Percentiles rank a stretch among this genome's conserved stretches.
Conservation (phyloP, 2,329 filamentous ascomycete species). For the Helotiales sp. region DNA sequence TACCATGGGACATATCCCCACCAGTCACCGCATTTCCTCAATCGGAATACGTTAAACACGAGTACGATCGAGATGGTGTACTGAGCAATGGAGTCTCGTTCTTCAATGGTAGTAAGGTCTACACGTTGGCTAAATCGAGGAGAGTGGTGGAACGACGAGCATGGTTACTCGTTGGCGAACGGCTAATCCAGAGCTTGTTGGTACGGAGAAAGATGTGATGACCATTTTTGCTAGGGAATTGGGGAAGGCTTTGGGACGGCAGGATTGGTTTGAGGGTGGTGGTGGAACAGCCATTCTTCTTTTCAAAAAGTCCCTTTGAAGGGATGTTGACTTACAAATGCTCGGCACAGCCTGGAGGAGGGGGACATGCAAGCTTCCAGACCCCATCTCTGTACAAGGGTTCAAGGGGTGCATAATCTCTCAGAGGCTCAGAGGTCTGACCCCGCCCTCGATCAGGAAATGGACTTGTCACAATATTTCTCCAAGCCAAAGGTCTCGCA, state of each 20-base stretch:
- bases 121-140: conserved; percentile 34
- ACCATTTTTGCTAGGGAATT: conserved; percentile 28
- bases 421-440: not conserved
- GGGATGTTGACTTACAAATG: not conserved
- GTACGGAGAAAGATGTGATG: conserved; percentile 47
- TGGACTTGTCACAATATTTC: conserved; percentile 1
- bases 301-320: conserved; percentile 30
- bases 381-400: not conserved
- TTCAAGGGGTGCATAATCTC: not conserved
- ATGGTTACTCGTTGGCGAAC: conserved; percentile 48
- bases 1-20: conserved; percentile 50
- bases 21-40: conserved; percentile 43
- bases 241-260: conserved; percentile 23
- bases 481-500: not conserved
- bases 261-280: conserved; percentile 25
- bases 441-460: not conserved
- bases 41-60: conserved; percentile 42
- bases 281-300: conserved; percentile 27
- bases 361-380: not conserved
- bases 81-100: conserved; percentile 38
- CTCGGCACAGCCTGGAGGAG: not conserved
- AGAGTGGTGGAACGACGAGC: conserved; percentile 44
- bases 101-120: conserved; percentile 35
- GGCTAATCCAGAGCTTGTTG: conserved; percentile 45
- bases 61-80: conserved; percentile 45